Percentiles rank a stretch among this genome's conserved stretches.
Evolutionary conservation across 1,284 basidiomycete genomes (phyloP).

Genomic region (Rugosomyces carneus): DNA sequence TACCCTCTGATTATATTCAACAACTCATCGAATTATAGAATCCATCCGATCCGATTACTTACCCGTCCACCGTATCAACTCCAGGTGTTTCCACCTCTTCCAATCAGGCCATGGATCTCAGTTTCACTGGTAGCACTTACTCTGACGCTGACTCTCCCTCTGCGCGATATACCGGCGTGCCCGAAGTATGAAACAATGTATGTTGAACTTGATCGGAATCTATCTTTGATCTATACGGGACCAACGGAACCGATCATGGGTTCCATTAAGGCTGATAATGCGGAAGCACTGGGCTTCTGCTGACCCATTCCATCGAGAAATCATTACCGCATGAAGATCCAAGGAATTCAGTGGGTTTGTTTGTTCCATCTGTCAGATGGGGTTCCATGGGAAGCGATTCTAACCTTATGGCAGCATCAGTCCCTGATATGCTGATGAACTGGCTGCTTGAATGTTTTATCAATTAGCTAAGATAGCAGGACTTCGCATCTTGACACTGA

Average conservation of each 20-base stretch:
- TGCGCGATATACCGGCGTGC: conserved; percentile 29
- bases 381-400: conserved; percentile 3
- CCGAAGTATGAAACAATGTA: conserved; percentile 24
- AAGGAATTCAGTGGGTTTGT: neutral
- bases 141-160: neutral
- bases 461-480: neutral
- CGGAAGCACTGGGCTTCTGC: neutral
- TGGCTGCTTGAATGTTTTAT: neutral
- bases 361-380: conserved; percentile 1
- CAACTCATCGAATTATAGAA: conserved; percentile 24
- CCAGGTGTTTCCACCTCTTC: neutral
- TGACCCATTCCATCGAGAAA: neutral
- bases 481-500: neutral
- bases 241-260: neutral
- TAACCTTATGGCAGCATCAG: neutral
- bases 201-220: neutral
- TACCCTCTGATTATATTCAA: conserved; percentile 1
- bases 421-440: neutral
- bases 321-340: neutral
- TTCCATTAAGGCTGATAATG: conserved; percentile 3
- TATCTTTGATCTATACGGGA: neutral
- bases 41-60: conserved; percentile 39
- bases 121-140: conserved; percentile 15
- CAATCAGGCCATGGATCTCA: conserved; percentile 6
- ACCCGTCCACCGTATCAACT: neutral